Evolutionary conservation across 495 filamentous ascomycete genomes (phyloP), one percentile per base, ranked within the genome.

Genomic region (Trichoderma reesei): DNA sequence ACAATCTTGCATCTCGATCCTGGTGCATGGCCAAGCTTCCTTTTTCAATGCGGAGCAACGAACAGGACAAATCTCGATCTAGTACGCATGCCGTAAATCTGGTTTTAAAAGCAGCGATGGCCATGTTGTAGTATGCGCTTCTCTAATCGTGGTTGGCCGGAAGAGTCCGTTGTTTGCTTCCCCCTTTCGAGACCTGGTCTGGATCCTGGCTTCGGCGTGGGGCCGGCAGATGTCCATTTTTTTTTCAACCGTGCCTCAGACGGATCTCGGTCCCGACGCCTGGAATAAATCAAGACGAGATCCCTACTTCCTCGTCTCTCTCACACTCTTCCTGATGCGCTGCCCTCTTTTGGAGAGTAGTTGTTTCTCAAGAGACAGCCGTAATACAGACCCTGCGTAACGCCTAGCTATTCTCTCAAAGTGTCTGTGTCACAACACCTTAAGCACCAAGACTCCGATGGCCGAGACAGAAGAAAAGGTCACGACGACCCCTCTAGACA

Each of bases 131-230:
- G n/a, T 48, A 48, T 48, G 44, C 44, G 44, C 44, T 48, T 48
- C 44, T 48, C 44, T 16, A n/a, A 34, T 33, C 26, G 8, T 56
- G 3, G 4, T 56, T 56, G 51, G 26, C 51, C 51, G 51, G 51
- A 14, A 56, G 18, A 56, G 51, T 34, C 26, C 51, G 26, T 34
- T 56, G 20, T 9, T 20, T 18, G 44, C 44, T 48, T 18, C 8
- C 44, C 16, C 44, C 41, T 44, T 44, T 26, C 11, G 42, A n/a
- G 11, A 56, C 26, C 51, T 36, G 11, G 10, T 14, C 51, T 56
- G 51, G 26, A 56, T 56, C 51, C 26, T 56, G 51, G 18, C 10
- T 56, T 56, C 51, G 51, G 51, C 51, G 51, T 56, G 51, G 51
- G 51, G 51, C 51, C 51, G 51, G 31, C 51, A 20, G 51, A 33